Base-by-base conservation (phyloP, 2,329 filamentous ascomycete genomes). In the Exutisphaerella laricina region DNA sequence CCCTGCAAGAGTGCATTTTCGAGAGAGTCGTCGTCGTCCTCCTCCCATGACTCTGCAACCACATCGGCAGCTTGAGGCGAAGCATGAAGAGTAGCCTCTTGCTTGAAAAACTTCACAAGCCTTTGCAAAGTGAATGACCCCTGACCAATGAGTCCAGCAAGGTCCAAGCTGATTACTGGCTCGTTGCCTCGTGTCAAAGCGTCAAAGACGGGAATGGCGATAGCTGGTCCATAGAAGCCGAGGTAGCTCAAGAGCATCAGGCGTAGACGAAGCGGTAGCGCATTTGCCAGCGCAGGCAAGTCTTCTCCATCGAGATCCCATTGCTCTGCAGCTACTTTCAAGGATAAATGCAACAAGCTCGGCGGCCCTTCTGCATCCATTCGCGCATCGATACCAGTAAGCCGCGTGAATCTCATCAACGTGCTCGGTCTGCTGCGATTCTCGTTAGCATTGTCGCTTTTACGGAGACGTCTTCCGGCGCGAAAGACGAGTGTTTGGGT, bases 261-360 rank as follows among this genome's bases (percentile, higher is more conserved):
- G 51, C 78, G 78, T 4, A 79, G 54, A 29, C 67, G 66, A 12
- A 66, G 60, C 0, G 78, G 75, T 9, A 82, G 54, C 9, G 6
- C 12, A 3, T 71, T 64, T 2, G 68, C 64, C 2, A 82, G 59
- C 37, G 74, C 76, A 13, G 72, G 63, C 42, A 74, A 71, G 52
- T 81, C 77, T 49, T 79, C 78, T 39, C 74, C 69, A 18, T 74
- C 59, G 60, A 72, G 71, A 7, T 68, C 59, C 78, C 78, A 83
- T 17, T 78, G 69, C 17, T 60, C 54, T 2, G 77, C 76, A 53
- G 81, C 71, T 0, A 68, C 66, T 51, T 73, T 77, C 26, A 82
- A 56, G 12, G 71, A 59, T 4, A 66, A 56, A 59, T 80, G 71
- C 33, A 72, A 50, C 5, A 83, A 61, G 39, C 70, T 75, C 25